These are phyloP conservation scores for Mortierella sp. DNA, from an alignment of 371 early-diverging fungal species.

Conservation along the genomic window DNA sequence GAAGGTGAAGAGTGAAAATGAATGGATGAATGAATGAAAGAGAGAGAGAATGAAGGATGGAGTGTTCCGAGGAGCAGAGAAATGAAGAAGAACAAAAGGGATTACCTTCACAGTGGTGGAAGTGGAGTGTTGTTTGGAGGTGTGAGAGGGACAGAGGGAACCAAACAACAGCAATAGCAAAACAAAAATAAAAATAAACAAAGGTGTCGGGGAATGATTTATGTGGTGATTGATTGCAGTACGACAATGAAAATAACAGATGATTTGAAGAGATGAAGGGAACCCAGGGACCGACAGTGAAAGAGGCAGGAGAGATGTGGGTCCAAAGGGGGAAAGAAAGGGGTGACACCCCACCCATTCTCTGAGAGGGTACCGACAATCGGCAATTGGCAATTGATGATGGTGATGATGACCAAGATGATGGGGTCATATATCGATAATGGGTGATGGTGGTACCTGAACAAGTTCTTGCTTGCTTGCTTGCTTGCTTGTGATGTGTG, in stretches of 20 bases:
- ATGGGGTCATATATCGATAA: too few relatives aligned
- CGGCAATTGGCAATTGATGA: too few relatives aligned
- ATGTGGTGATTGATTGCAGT: neutral
- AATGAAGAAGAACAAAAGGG: too few relatives aligned
- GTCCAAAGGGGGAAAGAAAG: too few relatives aligned
- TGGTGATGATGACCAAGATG: too few relatives aligned
- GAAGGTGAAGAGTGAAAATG: neutral
- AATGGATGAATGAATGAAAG: neutral
- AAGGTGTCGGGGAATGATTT: neutral
- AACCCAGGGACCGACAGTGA: neutral
- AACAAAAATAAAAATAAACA: neutral
- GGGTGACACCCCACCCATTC: neutral
- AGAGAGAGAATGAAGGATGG: neutral
- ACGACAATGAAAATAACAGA: constrained; percentile 5
- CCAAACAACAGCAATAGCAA: too few relatives aligned
- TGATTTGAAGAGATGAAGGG: too few relatives aligned
- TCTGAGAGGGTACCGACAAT: neutral
- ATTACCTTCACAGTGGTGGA: neutral
- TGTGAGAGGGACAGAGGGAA: too few relatives aligned
- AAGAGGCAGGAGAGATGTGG: too few relatives aligned
- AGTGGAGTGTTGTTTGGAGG: too few relatives aligned
- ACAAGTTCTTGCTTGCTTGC: neutral
- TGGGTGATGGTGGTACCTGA: neutral
- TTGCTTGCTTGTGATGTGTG: too few relatives aligned
- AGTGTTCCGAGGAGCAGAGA: neutral